Evolutionary conservation across 345 rosid species (phyloP).

Genomic region (Melaleuca quinquenervia): DNA sequence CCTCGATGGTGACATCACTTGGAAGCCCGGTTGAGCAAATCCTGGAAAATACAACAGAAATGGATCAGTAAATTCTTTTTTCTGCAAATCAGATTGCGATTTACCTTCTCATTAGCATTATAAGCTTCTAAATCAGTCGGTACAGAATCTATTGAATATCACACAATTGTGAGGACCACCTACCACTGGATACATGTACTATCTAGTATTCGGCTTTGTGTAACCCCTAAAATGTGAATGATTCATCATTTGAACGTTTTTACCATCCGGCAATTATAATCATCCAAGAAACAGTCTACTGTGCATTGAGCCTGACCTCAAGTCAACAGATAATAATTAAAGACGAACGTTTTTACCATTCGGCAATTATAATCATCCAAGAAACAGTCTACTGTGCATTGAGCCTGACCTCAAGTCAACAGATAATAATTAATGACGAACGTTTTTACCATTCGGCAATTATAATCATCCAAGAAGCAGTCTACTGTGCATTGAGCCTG

Average conservation of each 20-base stretch:
- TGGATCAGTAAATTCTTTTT: not conserved
- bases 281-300: no score
- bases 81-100: not conserved
- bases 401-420: no score
- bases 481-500: not conserved
- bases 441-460: not conserved
- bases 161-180: not conserved
- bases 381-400: no score
- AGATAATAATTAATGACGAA: no score
- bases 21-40: conserved; percentile 71
- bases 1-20: conserved; percentile 65
- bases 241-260: not conserved
- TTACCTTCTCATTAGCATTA: not conserved
- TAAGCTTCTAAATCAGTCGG: not conserved
- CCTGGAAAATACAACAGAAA: conserved; percentile 28
- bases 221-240: not conserved
- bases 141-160: not conserved
- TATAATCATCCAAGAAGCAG: not conserved
- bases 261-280: no score
- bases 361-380: no score
- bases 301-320: no score
- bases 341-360: no score
- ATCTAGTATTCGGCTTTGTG: not conserved
- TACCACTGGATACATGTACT: not conserved
- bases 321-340: no score